Percentiles rank a stretch among this genome's conserved stretches.
Evolutionary conservation across 2,329 filamentous ascomycete species (phyloP).

Genomic region (Phialophora expanda): DNA sequence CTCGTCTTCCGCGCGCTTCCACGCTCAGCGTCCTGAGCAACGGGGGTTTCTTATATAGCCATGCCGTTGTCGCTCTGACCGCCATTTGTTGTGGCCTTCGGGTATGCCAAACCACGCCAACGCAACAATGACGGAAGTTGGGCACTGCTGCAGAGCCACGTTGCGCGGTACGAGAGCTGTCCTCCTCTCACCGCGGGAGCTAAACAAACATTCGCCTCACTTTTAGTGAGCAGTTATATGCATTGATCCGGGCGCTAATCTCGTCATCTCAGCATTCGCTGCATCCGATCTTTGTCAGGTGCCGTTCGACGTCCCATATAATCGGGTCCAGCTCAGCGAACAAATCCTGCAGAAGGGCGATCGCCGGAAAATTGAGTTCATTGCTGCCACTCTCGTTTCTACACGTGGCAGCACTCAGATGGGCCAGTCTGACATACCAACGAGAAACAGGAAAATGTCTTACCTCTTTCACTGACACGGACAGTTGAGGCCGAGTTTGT

Average conservation of each 20-base stretch:
- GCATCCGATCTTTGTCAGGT: constrained; percentile 33
- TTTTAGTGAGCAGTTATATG: constrained; percentile 28
- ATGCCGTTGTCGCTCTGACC: constrained; percentile 24
- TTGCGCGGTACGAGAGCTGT: constrained; percentile 32
- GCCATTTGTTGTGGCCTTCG: constrained; percentile 30
- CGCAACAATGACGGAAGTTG: constrained; percentile 36
- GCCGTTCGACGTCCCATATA: constrained; percentile 21
- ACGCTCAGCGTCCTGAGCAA: constrained; percentile 10
- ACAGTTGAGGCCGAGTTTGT: neutral
- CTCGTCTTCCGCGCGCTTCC: constrained; percentile 4
- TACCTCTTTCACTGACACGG: constrained; percentile 5
- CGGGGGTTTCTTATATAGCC: constrained; percentile 31
- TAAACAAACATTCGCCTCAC: constrained; percentile 35
- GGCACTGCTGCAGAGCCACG: constrained; percentile 36
- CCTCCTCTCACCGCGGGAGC: constrained; percentile 26
- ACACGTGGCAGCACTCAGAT: constrained; percentile 28
- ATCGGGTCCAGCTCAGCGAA: constrained; percentile 14
- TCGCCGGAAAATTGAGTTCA: constrained; percentile 12
- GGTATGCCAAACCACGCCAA: constrained; percentile 31
- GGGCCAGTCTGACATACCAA: constrained; percentile 13
- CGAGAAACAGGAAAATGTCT: constrained; percentile 12
- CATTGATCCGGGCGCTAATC: constrained; percentile 23
- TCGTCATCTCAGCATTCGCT: constrained; percentile 15
- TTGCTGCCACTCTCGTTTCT: constrained; percentile 22
- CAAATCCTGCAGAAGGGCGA: constrained; percentile 7